These are phyloP conservation scores for Kickxella alabastrina DNA, from an alignment of 192 early-diverging fungal species.

Conservation along the genomic window DNA sequence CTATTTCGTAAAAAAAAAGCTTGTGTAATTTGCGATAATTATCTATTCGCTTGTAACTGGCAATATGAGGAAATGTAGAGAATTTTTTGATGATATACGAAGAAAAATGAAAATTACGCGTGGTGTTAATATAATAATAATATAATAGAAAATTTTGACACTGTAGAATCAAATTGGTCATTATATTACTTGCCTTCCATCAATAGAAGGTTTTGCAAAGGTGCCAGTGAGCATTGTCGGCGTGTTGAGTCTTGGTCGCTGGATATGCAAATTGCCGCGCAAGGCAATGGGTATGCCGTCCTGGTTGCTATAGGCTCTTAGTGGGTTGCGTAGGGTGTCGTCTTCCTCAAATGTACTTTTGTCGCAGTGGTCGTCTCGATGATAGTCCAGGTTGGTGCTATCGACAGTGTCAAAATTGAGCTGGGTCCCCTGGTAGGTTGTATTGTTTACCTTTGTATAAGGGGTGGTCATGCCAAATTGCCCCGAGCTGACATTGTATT, in stretches of 20 bases:
- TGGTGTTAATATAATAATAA: not conserved
- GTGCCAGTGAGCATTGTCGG: constrained; percentile 38
- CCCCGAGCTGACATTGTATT: constrained; percentile 32
- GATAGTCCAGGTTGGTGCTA: constrained; percentile 13
- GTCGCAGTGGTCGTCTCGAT: constrained; percentile 16
- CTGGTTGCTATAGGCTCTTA: constrained; percentile 22
- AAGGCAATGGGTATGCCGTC: constrained; percentile 33
- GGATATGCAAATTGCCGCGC: constrained; percentile 42
- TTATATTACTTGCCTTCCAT: too few relatives aligned
- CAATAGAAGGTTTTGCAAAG: too few relatives aligned
- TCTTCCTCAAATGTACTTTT: constrained; percentile 6
- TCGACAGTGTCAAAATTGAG: constrained; percentile 25
- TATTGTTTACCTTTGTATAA: constrained; percentile 39
- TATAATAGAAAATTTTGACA: too few relatives aligned
- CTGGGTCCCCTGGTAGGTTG: constrained; percentile 31
- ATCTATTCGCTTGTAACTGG: too few relatives aligned
- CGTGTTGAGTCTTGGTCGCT: constrained; percentile 31
- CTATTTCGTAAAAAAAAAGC: too few relatives aligned
- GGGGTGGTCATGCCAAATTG: constrained; percentile 29
- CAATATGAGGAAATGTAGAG: too few relatives aligned
- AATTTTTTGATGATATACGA: not conserved
- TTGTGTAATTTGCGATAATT: too few relatives aligned
- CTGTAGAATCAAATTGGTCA: too few relatives aligned
- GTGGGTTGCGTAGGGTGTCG: constrained; percentile 12
- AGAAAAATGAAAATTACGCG: not conserved